These are phyloP conservation scores for Eucalyptus albens DNA, from an alignment of 345 rosid species.

Conservation along the genomic window DNA sequence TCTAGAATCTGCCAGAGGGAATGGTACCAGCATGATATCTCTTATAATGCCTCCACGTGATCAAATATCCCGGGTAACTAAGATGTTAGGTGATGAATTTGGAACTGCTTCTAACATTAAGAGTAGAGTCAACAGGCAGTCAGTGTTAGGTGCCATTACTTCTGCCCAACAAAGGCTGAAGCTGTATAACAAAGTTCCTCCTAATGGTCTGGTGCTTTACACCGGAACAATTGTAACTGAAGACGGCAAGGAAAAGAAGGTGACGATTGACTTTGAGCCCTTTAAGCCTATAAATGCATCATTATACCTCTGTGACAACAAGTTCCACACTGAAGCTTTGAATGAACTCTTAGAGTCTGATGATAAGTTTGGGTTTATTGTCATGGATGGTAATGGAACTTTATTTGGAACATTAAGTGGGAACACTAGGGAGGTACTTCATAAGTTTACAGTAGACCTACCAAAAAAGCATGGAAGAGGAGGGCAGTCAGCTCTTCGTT, in stretches of 20 bases:
- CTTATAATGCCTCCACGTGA: conserved; percentile 97
- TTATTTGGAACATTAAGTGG: conserved; percentile 89
- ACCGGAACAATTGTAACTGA: conserved; percentile 78
- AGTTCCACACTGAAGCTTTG: conserved; percentile 81
- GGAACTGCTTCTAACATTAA: conserved; percentile 95
- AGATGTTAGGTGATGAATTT: conserved; percentile 94
- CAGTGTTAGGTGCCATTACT: conserved; percentile 85
- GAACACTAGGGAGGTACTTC: conserved; percentile 84
- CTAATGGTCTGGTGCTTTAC: conserved; percentile 84
- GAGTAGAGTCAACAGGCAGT: conserved; percentile 85
- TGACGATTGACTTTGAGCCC: conserved; percentile 86
- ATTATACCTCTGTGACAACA: conserved; percentile 78
- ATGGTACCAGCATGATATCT: conserved; percentile 95
- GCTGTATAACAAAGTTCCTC: conserved; percentile 83
- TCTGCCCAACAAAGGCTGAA: conserved; percentile 94
- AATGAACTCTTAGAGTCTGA: conserved; percentile 83
- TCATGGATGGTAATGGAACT: conserved; percentile 94
- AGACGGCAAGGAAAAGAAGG: conserved; percentile 93
- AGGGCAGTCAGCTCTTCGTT: conserved; percentile 93
- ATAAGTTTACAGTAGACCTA: conserved; percentile 79
- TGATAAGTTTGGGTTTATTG: conserved; percentile 87
- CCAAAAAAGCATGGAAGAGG: conserved; percentile 98
- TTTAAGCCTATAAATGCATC: conserved; percentile 92
- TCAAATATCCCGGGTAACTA: conserved; percentile 82
- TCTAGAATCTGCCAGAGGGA: conserved; percentile 82